Conservation (phyloP, 768 basidiomycete genomes). For the Hydnomerulius pinastri region DNA sequence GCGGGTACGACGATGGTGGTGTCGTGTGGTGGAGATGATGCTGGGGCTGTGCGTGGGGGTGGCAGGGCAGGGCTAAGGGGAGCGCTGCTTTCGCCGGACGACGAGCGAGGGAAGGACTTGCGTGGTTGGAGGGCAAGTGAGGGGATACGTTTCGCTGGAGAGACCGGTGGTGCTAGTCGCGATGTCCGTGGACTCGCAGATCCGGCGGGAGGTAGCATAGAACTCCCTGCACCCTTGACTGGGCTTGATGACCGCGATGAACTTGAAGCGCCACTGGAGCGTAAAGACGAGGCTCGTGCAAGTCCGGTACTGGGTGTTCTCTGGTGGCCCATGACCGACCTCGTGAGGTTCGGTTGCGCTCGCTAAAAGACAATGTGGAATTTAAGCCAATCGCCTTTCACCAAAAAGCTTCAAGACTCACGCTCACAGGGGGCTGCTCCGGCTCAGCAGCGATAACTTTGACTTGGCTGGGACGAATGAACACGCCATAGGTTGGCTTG, state of each 20-base stretch:
- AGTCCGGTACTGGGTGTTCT: constrained; percentile 55
- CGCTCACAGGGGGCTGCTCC: constrained; percentile 25
- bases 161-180: constrained; percentile 39
- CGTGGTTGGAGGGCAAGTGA: constrained; percentile 50
- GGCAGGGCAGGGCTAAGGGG: constrained; percentile 30
- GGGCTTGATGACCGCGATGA: constrained; percentile 73
- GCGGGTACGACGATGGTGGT: constrained; percentile 11
- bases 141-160: constrained; percentile 61
- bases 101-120: constrained; percentile 48
- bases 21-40: constrained; percentile 25
- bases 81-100: constrained; percentile 39
- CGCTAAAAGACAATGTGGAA: constrained; percentile 23
- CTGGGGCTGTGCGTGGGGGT: constrained; percentile 28
- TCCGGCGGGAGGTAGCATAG: constrained; percentile 33
- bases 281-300: constrained; percentile 41
- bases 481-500: constrained; percentile 77
- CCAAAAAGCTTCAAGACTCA: constrained; percentile 18
- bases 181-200: constrained; percentile 25
- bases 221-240: constrained; percentile 41
- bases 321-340: constrained; percentile 53
- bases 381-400: not conserved
- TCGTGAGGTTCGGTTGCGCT: constrained; percentile 19
- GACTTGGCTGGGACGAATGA: constrained; percentile 86
- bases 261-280: constrained; percentile 42
- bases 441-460: constrained; percentile 50